These are phyloP conservation scores for Grosmannia serpens DNA, from an alignment of 2,329 filamentous ascomycete genomes.

Conservation along the genomic window DNA sequence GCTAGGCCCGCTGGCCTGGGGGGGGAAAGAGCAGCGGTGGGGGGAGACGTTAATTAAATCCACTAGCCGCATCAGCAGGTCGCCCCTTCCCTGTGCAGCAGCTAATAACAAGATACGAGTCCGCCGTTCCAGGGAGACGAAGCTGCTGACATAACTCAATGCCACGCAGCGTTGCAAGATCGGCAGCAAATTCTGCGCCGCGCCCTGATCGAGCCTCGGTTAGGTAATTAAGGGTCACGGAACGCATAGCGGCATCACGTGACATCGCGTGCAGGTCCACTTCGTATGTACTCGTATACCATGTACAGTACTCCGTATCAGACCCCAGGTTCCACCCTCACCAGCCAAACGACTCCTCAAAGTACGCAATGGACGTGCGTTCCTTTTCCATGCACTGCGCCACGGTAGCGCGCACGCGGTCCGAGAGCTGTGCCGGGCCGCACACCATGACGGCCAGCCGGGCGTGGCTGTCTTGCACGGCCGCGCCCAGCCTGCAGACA, in stretches of 20 bases:
- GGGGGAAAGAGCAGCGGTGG: background rate
- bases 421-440: conserved; percentile 9
- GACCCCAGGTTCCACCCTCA: background rate
- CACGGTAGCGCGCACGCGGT: conserved; percentile 7
- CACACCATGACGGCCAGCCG: conserved; percentile 12
- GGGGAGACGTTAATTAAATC: too few species aligned
- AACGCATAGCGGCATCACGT: background rate
- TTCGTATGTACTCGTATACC: too few species aligned
- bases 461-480: background rate
- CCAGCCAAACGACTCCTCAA: conserved; percentile 14
- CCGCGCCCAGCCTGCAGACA: background rate
- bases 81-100: background rate
- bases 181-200: too few species aligned
- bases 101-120: background rate
- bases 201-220: too few species aligned
- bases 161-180: too few species aligned
- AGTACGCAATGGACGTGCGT: conserved; percentile 8
- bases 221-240: too few species aligned
- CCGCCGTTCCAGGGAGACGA: background rate
- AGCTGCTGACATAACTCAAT: background rate
- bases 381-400: conserved; percentile 5
- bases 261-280: too few species aligned
- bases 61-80: background rate
- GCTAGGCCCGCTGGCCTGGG: background rate
- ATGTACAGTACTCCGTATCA: too few species aligned